Conservation (phyloP, 305 asterid genomes). For the Ilex paraguariensis region DNA sequence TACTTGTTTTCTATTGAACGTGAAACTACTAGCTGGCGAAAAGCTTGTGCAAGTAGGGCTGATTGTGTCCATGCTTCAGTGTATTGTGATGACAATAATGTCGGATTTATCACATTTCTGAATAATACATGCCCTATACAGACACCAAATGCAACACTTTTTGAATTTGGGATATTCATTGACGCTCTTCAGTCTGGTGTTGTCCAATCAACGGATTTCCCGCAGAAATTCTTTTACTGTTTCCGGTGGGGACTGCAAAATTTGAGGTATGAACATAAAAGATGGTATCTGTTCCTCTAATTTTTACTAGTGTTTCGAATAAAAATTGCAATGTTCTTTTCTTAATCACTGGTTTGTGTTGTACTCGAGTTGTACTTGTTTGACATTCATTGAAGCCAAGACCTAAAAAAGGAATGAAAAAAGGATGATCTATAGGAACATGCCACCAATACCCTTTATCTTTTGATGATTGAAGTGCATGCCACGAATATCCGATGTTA, state of each 20-base stretch:
- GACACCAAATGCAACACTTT: conserved; percentile 19
- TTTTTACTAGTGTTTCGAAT: too few relatives aligned
- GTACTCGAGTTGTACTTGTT: too few relatives aligned
- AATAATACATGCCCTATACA: conserved; percentile 38
- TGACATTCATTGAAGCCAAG: too few relatives aligned
- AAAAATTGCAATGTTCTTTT: too few relatives aligned
- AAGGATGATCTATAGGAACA: too few relatives aligned
- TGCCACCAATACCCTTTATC: too few relatives aligned
- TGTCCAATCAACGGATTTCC: conserved; percentile 42
- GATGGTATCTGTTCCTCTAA: too few relatives aligned
- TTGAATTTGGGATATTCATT: conserved; percentile 46
- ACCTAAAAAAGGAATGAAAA: too few relatives aligned
- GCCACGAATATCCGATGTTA: too few relatives aligned
- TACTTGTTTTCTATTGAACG: conserved; percentile 49
- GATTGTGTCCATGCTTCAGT: conserved; percentile 30
- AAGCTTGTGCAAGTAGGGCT: conserved; percentile 29
- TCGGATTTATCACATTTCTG: conserved; percentile 14
- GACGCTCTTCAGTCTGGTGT: conserved; percentile 48
- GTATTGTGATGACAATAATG: conserved; percentile 26
- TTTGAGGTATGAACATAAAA: conserved; percentile 30
- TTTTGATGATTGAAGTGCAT: too few relatives aligned
- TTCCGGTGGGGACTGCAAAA: conserved; percentile 59
- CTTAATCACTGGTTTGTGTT: too few relatives aligned
- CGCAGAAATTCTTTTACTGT: conserved; percentile 46
- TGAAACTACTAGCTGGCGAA: conserved; percentile 45